A percentile compares a stretch with the other conserved stretches of the same genome.
Evolutionary conservation across 2,329 filamentous ascomycete genomes (phyloP).

Genomic region (Trichoderma guizhouense): DNA sequence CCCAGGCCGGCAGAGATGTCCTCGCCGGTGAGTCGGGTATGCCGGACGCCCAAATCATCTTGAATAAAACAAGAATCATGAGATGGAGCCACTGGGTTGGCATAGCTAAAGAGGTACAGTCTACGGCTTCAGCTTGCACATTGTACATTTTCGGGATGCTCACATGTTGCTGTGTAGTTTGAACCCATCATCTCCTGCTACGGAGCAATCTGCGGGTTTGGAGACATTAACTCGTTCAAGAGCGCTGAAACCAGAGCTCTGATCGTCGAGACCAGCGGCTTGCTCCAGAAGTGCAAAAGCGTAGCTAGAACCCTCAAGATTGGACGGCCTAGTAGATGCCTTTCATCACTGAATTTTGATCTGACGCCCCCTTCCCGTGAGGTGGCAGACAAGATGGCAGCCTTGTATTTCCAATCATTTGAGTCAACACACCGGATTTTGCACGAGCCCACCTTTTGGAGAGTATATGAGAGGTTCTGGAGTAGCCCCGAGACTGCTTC

Average conservation of each 20-base stretch:
- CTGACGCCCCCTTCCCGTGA: slow-evolving; percentile 26
- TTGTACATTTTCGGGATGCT: neutral
- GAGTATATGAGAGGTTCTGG: neutral
- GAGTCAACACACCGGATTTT: slow-evolving; percentile 56
- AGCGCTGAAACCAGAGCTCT: neutral
- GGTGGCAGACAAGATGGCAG: slow-evolving; percentile 48
- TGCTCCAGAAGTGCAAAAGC: slow-evolving; percentile 26
- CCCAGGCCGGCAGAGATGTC: neutral
- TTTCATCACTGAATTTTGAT: neutral
- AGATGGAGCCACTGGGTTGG: neutral
- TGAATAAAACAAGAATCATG: neutral
- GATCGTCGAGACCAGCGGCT: slow-evolving; percentile 25
- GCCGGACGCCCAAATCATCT: neutral
- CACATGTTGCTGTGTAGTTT: neutral
- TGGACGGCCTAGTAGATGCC: neutral
- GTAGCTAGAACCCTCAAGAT: slow-evolving; percentile 33
- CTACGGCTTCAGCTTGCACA: neutral
- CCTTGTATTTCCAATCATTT: slow-evolving; percentile 52
- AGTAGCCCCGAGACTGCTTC: neutral
- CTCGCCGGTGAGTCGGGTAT: neutral
- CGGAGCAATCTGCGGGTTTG: neutral
- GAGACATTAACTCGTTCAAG: neutral
- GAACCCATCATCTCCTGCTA: neutral
- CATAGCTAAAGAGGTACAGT: neutral
- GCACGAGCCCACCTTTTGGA: slow-evolving; percentile 39